phyloP scores from a whole-genome alignment of 1,284 basidiomycete genomes.

The Flammula alnicola region DNA sequence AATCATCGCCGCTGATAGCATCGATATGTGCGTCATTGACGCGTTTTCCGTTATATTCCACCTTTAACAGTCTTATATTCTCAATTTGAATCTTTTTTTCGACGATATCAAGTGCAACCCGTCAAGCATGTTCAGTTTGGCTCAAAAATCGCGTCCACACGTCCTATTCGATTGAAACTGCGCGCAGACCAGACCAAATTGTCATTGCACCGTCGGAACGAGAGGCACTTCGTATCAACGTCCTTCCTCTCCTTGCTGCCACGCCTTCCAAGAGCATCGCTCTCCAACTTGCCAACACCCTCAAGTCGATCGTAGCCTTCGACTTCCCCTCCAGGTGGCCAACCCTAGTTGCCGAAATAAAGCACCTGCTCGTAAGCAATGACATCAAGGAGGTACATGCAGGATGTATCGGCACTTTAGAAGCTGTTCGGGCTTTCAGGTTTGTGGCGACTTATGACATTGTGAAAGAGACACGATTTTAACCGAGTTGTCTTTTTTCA shows the following conservation, averaged over 20 bases:
- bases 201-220: slow-evolving; percentile 71
- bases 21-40: slow-evolving; percentile 72
- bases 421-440: slow-evolving; percentile 75
- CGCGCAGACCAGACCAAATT: slow-evolving; percentile 57
- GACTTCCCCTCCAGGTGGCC: slow-evolving; percentile 84
- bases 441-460: too few relatives aligned
- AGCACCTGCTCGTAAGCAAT: slow-evolving; percentile 62
- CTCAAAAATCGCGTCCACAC: slow-evolving; percentile 83
- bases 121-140: slow-evolving; percentile 82
- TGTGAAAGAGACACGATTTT: neutral
- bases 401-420: slow-evolving; percentile 75
- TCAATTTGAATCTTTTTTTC: too few relatives aligned
- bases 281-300: slow-evolving; percentile 70
- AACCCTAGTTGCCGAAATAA: slow-evolving; percentile 62
- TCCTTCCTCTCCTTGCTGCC: slow-evolving; percentile 71
- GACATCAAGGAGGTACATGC: slow-evolving; percentile 76
- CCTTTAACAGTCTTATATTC: slow-evolving; percentile 12
- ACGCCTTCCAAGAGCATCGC: slow-evolving; percentile 72
- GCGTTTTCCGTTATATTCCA: slow-evolving; percentile 35
- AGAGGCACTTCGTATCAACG: slow-evolving; percentile 64
- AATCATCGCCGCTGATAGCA: slow-evolving; percentile 76
- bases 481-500: neutral
- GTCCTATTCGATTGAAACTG: slow-evolving; percentile 57
- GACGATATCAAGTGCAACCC: slow-evolving; percentile 66
- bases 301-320: slow-evolving; percentile 71